Percentiles rank a stretch among this genome's conserved stretches.
Conservation (phyloP, 345 rosid species). For the Eucalyptus cladocalyx region DNA sequence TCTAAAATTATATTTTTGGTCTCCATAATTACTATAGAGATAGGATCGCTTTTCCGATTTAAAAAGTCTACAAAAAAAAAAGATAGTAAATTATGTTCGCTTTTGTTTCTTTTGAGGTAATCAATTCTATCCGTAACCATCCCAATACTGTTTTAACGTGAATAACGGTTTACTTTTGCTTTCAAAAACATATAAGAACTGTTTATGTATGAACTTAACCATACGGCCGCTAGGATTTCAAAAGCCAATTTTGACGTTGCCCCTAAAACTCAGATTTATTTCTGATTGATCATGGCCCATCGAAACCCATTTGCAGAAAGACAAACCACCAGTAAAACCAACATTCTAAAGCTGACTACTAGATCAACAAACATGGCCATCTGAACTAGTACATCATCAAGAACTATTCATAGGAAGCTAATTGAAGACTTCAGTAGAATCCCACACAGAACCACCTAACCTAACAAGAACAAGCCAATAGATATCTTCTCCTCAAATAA, state of each 20-base stretch:
- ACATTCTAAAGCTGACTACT: not conserved
- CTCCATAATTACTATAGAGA: not conserved
- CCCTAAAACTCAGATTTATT: not conserved
- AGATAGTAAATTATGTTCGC: not conserved
- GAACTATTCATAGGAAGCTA: not conserved
- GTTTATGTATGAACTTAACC: no score
- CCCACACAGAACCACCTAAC: not conserved
- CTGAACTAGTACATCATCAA: not conserved
- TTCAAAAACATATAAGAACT: not conserved
- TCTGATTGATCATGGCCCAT: not conserved
- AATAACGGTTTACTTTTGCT: not conserved
- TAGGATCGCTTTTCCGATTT: accelerated
- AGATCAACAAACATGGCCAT: not conserved
- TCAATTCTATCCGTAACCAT: not conserved
- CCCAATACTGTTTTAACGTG: not conserved
- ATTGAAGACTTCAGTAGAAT: not conserved
- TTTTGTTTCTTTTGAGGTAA: not conserved
- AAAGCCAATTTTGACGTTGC: not conserved
- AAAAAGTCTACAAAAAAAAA: no score
- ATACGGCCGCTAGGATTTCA: not conserved
- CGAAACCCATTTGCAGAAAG: not conserved
- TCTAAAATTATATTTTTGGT: no score
- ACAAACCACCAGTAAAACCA: not conserved
- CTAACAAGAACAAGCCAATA: not conserved
- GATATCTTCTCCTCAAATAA: not conserved